Percentiles rank a stretch among this genome's conserved stretches.
Evolutionary conservation across 2,329 filamentous ascomycete species (phyloP).

Genomic region (Pseudocercospora macadamiae): DNA sequence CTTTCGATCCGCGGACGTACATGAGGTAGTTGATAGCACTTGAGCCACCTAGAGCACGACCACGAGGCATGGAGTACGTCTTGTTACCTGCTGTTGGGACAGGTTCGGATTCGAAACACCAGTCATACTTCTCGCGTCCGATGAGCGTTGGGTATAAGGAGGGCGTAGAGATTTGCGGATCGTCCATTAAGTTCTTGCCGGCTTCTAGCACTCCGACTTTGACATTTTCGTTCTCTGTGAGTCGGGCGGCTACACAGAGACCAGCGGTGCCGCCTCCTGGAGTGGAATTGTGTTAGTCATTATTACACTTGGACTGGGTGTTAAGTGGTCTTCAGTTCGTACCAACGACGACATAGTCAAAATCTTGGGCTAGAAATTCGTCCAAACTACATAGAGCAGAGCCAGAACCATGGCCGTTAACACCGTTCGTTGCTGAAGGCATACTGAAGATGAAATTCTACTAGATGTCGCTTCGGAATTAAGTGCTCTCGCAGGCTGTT

Average conservation of each 20-base stretch:
- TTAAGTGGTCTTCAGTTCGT: background rate
- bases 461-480: background rate
- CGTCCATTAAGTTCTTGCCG: conserved; percentile 32
- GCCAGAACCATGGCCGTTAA: conserved; percentile 18
- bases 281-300: conserved; percentile 22
- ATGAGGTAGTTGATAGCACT: conserved; percentile 45
- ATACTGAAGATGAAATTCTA: conserved; percentile 5
- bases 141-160: conserved; percentile 37
- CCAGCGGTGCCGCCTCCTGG: conserved; percentile 37
- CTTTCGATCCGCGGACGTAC: conserved; percentile 38
- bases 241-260: conserved; percentile 33
- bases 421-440: conserved; percentile 20
- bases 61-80: conserved; percentile 38
- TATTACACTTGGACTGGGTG: conserved; percentile 14
- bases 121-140: conserved; percentile 39
- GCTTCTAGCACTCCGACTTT: conserved; percentile 40
- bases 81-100: conserved; percentile 30
- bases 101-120: conserved; percentile 36
- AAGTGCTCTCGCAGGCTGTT: background rate
- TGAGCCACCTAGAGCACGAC: conserved; percentile 44
- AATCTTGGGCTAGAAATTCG: conserved; percentile 31
- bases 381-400: conserved; percentile 34
- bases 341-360: conserved; percentile 33
- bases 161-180: conserved; percentile 39
- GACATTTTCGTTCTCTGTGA: conserved; percentile 35